Evolutionary conservation across 2,329 filamentous ascomycete species (phyloP).

Genomic region (Fonsecaea erecta): DNA sequence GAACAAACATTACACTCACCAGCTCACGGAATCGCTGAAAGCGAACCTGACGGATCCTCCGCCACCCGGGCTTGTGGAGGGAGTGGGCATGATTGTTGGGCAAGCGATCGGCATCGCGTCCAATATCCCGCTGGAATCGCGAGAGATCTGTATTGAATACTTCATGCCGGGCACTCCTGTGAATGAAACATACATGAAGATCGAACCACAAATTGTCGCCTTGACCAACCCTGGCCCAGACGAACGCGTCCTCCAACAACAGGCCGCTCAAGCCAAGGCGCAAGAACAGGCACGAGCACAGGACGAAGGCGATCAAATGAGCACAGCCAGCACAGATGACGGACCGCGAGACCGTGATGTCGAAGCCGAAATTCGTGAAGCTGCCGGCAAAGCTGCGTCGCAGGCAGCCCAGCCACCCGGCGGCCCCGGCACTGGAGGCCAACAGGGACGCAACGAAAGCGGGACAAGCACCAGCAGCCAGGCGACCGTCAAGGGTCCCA

Average conservation of each 20-base stretch:
- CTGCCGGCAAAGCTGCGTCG: slow-evolving; percentile 30
- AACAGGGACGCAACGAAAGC: slow-evolving; percentile 27
- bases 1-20: slow-evolving; percentile 70
- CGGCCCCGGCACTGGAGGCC: slow-evolving; percentile 8
- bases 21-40: slow-evolving; percentile 71
- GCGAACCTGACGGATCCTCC: slow-evolving; percentile 77
- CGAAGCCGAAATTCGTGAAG: slow-evolving; percentile 34
- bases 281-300: slow-evolving; percentile 30
- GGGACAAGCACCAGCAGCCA: slow-evolving; percentile 29
- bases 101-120: slow-evolving; percentile 82
- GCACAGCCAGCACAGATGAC: slow-evolving; percentile 35
- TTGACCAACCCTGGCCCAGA: slow-evolving; percentile 53
- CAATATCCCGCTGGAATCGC: slow-evolving; percentile 86
- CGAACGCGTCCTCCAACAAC: slow-evolving; percentile 29
- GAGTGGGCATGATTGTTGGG: slow-evolving; percentile 90
- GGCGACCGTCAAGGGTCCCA: slow-evolving; percentile 30
- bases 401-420: slow-evolving; percentile 22
- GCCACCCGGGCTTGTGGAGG: slow-evolving; percentile 81
- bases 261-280: slow-evolving; percentile 24
- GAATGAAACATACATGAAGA: slow-evolving; percentile 77
- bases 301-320: slow-evolving; percentile 34
- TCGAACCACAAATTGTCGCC: slow-evolving; percentile 70
- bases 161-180: slow-evolving; percentile 76
- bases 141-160: slow-evolving; percentile 87
- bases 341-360: slow-evolving; percentile 30